Percentiles rank a stretch among this genome's conserved stretches.
Evolutionary conservation across 176 grass and related monocot genomes (phyloP).

Genomic region (Carex pumila): DNA sequence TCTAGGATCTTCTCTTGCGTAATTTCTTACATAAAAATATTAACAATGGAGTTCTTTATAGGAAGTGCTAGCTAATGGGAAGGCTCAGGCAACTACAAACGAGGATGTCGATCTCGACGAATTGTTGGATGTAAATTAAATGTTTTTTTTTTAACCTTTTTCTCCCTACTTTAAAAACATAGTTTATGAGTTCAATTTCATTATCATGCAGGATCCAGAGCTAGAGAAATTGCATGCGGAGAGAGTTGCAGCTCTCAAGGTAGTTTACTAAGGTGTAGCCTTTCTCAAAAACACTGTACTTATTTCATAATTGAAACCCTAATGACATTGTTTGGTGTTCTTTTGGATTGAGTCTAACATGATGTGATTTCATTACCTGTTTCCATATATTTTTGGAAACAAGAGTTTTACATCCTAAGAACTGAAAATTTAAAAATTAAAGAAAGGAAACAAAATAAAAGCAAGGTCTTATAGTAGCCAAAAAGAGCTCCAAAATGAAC

Average conservation of each 20-base stretch:
- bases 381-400: too few species aligned
- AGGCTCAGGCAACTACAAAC: conserved; percentile 53
- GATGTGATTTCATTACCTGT: background rate
- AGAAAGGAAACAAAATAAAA: too few species aligned
- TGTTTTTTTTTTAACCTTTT: background rate
- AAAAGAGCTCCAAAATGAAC: too few species aligned
- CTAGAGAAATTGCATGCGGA: conserved; percentile 94
- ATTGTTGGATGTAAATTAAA: conserved; percentile 80
- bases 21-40: background rate
- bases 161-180: background rate
- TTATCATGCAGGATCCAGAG: conserved; percentile 65
- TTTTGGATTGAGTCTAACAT: background rate
- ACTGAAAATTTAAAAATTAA: too few species aligned
- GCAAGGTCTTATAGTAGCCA: too few species aligned
- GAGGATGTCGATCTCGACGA: conserved; percentile 98
- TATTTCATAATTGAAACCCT: background rate
- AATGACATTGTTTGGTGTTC: background rate
- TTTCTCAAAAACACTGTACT: background rate
- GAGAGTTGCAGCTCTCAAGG: conserved; percentile 91
- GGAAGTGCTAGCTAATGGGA: conserved; percentile 70
- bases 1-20: background rate
- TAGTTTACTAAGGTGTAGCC: conserved; percentile 20
- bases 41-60: conserved; percentile 17
- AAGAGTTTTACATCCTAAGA: too few species aligned
- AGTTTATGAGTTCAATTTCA: background rate